Conservation (phyloP, 73 alveolate species). For the Symbiodinium natans region DNA sequence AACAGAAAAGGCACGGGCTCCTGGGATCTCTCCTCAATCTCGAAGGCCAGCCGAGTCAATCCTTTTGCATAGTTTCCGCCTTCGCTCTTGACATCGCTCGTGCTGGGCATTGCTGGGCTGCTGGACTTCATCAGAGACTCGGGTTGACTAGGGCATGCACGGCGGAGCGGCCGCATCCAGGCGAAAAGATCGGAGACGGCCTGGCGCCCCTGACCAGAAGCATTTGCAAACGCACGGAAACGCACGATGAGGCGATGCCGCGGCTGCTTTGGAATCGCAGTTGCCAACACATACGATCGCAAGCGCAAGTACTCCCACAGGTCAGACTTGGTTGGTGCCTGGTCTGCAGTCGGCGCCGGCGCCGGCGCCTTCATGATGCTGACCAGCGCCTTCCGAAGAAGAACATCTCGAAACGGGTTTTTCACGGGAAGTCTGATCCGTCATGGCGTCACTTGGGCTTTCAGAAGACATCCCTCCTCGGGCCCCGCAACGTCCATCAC, state of each 20-base stretch:
- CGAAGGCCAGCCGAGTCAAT: slow-evolving; percentile 30
- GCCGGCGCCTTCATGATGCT: background rate
- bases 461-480: background rate
- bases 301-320: no score
- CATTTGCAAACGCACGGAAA: no score
- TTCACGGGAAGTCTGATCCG: background rate
- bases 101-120: background rate
- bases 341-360: background rate
- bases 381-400: background rate
- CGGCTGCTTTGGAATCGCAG: background rate
- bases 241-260: no score
- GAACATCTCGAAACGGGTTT: background rate
- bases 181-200: slow-evolving; percentile 50
- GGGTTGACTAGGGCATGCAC: background rate
- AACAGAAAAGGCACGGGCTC: background rate
- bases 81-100: background rate
- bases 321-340: no score
- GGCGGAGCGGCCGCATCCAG: slow-evolving; percentile 52
- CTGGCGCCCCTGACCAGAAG: slow-evolving; percentile 19
- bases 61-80: slow-evolving; percentile 57
- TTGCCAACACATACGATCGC: background rate
- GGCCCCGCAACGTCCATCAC: background rate
- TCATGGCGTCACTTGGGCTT: background rate
- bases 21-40: slow-evolving; percentile 56
- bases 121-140: background rate